Percentiles rank a stretch among this genome's conserved stretches.
phyloP scores from a whole-genome alignment of 345 rosid genomes.

The Melastoma malabathricum region DNA sequence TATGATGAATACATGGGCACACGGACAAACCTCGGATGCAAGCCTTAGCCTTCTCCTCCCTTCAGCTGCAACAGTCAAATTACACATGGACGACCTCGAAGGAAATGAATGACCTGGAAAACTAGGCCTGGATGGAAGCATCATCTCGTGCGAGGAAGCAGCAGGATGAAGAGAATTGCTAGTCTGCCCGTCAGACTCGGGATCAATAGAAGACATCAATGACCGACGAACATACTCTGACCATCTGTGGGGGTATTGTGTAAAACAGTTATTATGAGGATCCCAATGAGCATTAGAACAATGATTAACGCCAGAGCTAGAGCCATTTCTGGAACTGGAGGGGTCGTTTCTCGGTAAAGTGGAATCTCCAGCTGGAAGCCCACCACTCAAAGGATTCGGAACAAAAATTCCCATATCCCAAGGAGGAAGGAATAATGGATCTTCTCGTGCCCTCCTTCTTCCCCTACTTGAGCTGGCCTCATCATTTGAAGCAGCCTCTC shows the following conservation, averaged over 20 bases:
- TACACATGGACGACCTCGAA: conserved; percentile 54
- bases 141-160: conserved; percentile 27
- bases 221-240: conserved; percentile 66
- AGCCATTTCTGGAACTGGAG: conserved; percentile 32
- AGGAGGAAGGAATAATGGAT: conserved; percentile 35
- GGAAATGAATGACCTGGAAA: conserved; percentile 18
- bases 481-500: conserved; percentile 22
- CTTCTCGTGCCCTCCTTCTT: conserved; percentile 30
- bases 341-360: conserved; percentile 34
- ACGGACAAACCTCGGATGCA: conserved; percentile 76
- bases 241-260: conserved; percentile 43
- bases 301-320: conserved; percentile 35
- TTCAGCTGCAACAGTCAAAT: conserved; percentile 43
- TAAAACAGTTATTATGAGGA: conserved; percentile 33
- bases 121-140: conserved; percentile 35
- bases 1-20: no score
- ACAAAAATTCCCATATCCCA: conserved; percentile 28
- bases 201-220: conserved; percentile 33
- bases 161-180: conserved; percentile 21
- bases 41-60: conserved; percentile 69
- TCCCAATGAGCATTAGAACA: conserved; percentile 32
- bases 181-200: conserved; percentile 39
- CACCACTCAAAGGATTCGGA: conserved; percentile 29
- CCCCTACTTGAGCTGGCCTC: conserved; percentile 31
- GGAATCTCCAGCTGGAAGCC: conserved; percentile 14